Conservation (phyloP, 1,284 basidiomycete genomes). For the Cutaneotrichosporon cavernicola region DNA sequence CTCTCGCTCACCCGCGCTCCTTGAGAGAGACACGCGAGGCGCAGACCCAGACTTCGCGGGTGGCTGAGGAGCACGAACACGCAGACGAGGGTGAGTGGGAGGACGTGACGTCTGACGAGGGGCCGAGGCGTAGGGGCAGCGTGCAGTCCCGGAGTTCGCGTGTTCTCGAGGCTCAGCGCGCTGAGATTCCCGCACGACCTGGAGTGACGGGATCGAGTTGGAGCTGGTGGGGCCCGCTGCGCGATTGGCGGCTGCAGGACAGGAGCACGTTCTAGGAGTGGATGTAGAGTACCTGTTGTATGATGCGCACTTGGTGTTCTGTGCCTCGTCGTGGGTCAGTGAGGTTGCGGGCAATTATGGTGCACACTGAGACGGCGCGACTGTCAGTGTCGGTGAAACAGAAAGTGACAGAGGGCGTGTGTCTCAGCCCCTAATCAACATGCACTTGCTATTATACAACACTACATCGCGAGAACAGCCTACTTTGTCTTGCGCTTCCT, state of each 20-base stretch:
- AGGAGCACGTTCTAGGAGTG: conserved; percentile 27
- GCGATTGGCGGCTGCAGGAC: conserved; percentile 45
- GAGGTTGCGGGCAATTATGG: background rate
- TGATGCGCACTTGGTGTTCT: background rate
- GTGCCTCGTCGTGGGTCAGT: no score
- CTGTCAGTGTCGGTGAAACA: background rate
- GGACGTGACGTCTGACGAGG: conserved; percentile 15
- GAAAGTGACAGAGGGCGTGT: background rate
- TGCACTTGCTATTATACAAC: conserved; percentile 4
- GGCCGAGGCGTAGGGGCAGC: background rate
- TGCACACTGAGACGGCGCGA: background rate
- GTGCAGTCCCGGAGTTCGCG: background rate
- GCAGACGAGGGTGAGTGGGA: conserved; percentile 15
- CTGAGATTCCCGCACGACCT: background rate
- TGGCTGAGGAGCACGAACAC: background rate
- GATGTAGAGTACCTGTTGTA: conserved; percentile 4
- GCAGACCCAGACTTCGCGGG: background rate
- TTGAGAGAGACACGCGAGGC: background rate
- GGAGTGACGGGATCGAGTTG: conserved; percentile 27
- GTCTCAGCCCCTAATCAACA: background rate
- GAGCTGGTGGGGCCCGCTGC: conserved; percentile 52
- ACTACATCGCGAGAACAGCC: background rate
- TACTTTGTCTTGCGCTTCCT: conserved; percentile 19
- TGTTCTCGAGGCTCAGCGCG: background rate
- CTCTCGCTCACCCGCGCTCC: background rate